phyloP scores from a whole-genome alignment of 768 basidiomycete genomes.

The Pleurotus djamor region DNA sequence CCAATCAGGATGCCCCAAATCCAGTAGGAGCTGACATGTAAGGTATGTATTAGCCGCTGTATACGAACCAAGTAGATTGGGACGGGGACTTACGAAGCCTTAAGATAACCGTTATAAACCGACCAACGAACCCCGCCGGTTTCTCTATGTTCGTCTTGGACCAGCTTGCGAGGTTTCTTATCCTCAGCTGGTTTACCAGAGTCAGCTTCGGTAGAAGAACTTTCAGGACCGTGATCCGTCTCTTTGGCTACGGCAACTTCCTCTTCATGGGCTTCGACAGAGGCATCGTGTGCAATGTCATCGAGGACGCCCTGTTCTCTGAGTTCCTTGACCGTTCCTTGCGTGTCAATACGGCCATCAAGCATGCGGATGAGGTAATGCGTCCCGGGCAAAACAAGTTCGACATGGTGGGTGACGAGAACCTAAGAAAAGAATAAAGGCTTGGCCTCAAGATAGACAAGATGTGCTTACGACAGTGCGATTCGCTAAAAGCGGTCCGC shows the following conservation, averaged over 20 bases:
- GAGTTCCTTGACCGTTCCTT: constrained; percentile 68
- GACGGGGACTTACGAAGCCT: constrained; percentile 55
- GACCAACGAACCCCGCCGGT: constrained; percentile 81
- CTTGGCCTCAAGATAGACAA: neutral
- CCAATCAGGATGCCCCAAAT: constrained; percentile 56
- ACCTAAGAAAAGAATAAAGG: constrained; percentile 33
- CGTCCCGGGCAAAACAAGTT: constrained; percentile 74
- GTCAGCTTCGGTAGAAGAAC: constrained; percentile 17
- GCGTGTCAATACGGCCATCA: constrained; percentile 77
- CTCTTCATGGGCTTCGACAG: constrained; percentile 45
- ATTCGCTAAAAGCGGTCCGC: constrained; percentile 61
- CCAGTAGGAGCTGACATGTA: constrained; percentile 58
- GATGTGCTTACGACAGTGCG: constrained; percentile 56
- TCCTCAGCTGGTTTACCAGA: constrained; percentile 20
- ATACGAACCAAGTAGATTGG: neutral
- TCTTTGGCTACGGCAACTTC: constrained; percentile 33
- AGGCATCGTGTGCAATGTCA: constrained; percentile 50
- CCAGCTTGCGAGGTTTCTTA: constrained; percentile 70
- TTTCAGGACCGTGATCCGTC: constrained; percentile 22
- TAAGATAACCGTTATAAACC: constrained; percentile 65
- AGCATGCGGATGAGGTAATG: constrained; percentile 76
- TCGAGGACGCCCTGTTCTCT: constrained; percentile 60
- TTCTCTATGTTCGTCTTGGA: constrained; percentile 83
- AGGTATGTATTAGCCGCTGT: neutral
- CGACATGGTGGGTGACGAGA: constrained; percentile 82